phyloP scores from a whole-genome alignment of 1,139 yeast genomes.

The Pichia norvegensis region DNA sequence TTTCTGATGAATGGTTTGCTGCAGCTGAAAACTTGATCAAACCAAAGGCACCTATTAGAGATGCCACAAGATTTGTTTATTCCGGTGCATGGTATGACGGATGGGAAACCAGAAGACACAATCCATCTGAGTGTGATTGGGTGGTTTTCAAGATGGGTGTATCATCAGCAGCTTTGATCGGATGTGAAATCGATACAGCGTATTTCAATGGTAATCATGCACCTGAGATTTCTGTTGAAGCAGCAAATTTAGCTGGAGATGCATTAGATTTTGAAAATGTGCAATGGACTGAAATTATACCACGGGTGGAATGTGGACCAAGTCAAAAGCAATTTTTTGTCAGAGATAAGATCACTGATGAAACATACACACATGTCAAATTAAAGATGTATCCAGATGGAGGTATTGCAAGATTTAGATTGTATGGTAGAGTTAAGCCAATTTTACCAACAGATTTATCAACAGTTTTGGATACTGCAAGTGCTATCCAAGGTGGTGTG shows the following conservation, averaged over 20 bases:
- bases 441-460: conserved; percentile 42
- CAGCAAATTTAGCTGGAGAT: conserved; percentile 36
- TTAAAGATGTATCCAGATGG: conserved; percentile 95
- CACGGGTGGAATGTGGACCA: conserved; percentile 78
- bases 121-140: conserved; percentile 76
- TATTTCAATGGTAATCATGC: conserved; percentile 94
- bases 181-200: conserved; percentile 87
- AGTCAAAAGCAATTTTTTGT: conserved; percentile 75
- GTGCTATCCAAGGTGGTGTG: conserved; percentile 82
- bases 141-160: conserved; percentile 80
- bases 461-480: conserved; percentile 62
- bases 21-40: conserved; percentile 82
- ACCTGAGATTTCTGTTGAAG: conserved; percentile 82
- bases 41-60: conserved; percentile 72
- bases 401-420: conserved; percentile 89
- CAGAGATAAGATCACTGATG: conserved; percentile 48
- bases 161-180: conserved; percentile 67
- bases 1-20: conserved; percentile 93
- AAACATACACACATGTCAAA: conserved; percentile 68
- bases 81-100: conserved; percentile 98
- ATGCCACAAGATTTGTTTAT: conserved; percentile 67
- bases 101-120: conserved; percentile 96
- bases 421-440: conserved; percentile 76
- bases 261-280: conserved; percentile 26
- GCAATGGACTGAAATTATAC: conserved; percentile 65